Percentiles rank a stretch among this genome's conserved stretches.
These are phyloP conservation scores for Naegleria gruberi DNA, from an alignment of 208 protist genomes.

Conservation along the genomic window DNA sequence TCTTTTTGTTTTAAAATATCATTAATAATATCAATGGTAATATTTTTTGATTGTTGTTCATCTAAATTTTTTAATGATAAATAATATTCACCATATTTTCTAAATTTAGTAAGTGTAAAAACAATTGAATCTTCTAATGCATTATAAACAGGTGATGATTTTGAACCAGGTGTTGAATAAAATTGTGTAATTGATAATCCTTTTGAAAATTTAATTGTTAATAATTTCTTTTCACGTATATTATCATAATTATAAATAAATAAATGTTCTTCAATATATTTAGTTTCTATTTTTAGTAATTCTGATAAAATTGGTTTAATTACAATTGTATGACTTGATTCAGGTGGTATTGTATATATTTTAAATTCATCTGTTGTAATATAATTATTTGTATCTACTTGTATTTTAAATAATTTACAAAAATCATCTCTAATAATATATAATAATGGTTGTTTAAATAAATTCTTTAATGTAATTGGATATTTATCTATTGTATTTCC, in stretches of 20 bases:
- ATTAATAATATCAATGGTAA: background rate
- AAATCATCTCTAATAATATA: background rate
- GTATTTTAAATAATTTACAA: constrained; percentile 1
- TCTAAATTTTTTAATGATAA: background rate
- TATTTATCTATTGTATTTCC: background rate
- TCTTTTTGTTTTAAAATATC: background rate
- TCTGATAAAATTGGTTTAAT: background rate
- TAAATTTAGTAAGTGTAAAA: background rate
- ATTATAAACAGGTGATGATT: background rate
- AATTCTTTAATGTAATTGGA: background rate
- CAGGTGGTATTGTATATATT: background rate
- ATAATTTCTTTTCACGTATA: background rate
- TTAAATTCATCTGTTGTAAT: background rate
- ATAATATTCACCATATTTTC: background rate
- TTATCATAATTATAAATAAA: background rate
- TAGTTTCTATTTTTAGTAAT: background rate
- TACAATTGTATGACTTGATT: background rate
- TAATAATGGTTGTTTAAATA: background rate
- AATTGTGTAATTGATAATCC: background rate
- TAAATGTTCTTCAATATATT: constrained; percentile 20
- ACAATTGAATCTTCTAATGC: background rate
- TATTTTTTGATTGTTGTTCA: background rate
- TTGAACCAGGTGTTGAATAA: background rate
- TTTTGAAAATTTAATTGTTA: background rate
- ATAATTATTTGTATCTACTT: background rate